These are phyloP conservation scores for Cryoendolithus antarcticus DNA, from an alignment of 2,329 filamentous ascomycete species.

Conservation along the genomic window DNA sequence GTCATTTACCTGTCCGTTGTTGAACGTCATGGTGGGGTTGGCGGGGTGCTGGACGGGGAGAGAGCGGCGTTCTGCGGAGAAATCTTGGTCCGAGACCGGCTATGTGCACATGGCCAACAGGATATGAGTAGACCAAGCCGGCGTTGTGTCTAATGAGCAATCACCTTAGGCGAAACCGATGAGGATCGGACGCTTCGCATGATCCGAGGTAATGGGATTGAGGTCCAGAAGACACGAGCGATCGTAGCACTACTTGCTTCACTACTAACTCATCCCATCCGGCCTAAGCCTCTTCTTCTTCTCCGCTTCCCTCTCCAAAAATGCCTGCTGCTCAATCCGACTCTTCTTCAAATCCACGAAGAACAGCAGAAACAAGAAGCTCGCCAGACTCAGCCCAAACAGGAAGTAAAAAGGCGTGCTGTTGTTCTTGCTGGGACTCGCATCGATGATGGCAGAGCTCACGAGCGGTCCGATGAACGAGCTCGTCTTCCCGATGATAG, in stretches of 20 bases:
- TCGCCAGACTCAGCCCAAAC: conserved; percentile 45
- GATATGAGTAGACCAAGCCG: too few species aligned
- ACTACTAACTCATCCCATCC: conserved; percentile 1
- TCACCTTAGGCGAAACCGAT: too few species aligned
- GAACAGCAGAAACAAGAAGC: conserved; percentile 40
- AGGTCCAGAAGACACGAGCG: too few species aligned
- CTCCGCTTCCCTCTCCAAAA: conserved; percentile 29
- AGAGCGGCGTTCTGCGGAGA: too few species aligned
- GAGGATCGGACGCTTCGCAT: too few species aligned
- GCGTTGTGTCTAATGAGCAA: too few species aligned
- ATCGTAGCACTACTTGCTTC: neutral
- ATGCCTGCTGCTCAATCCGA: conserved; percentile 44
- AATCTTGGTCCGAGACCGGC: too few species aligned
- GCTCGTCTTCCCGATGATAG: conserved; percentile 55
- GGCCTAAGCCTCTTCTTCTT: conserved; percentile 13
- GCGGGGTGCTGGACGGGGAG: too few species aligned
- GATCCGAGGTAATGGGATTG: too few species aligned
- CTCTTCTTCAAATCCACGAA: conserved; percentile 52
- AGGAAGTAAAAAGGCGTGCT: conserved; percentile 56
- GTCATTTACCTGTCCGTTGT: too few species aligned
- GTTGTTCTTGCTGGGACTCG: conserved; percentile 43
- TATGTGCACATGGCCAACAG: too few species aligned
- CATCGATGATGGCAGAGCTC: conserved; percentile 57
- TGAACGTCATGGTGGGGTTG: too few species aligned
- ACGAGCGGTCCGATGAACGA: conserved; percentile 58